Evolutionary conservation across 371 early-diverging fungal species (phyloP), one percentile per base, ranked within the genome.

Genomic region (Mucor sp.): DNA sequence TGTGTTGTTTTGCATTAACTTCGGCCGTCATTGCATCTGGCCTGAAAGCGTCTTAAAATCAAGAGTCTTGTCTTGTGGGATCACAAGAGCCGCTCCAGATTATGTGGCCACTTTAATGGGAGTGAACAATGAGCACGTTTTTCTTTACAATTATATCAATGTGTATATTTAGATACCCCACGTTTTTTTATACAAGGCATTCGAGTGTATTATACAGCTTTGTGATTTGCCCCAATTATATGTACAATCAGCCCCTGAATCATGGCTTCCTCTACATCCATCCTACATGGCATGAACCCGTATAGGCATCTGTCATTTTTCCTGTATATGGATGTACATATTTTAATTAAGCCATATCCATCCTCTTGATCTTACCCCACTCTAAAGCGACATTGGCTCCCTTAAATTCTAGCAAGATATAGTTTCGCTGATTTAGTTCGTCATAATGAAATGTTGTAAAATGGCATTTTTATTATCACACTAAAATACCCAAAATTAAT

Each of bases 321-420:
- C 25, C 21, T 53, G 27, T 53, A 27, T 41, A 41, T 41, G 6
- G 6, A 25, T 53, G 58, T 57, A 44, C 65, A 65, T 65, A 57
- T 65, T 65, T 65, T 65, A 65, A 65, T 65, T 58, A 65, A 37
- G 58, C 58, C 58, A 35, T 60, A 28, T 60, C 14, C 37, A 60
- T 43, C 25, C n/a, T 43, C 28, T 55, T 3, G 23, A 21, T 19
- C 32, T 30, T 61, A 44, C 62, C 62, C 62, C 62, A 44, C 62
- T 32, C 33, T 62, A 19, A 3, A 17, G 12, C 19, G n/a, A n/a
- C 12, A 62, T 48, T 60, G 61, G 44, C n/a, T 60, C 44, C 57
- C 57, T 57, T 32, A 64, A 69, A 48, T 35, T 41, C n/a, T n/a
- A n/a, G 60, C 70, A 66, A 63, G 6, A 59, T 53, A 27, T 25